phyloP scores from a whole-genome alignment of 768 basidiomycete genomes.

The Agrocybe pediades region DNA sequence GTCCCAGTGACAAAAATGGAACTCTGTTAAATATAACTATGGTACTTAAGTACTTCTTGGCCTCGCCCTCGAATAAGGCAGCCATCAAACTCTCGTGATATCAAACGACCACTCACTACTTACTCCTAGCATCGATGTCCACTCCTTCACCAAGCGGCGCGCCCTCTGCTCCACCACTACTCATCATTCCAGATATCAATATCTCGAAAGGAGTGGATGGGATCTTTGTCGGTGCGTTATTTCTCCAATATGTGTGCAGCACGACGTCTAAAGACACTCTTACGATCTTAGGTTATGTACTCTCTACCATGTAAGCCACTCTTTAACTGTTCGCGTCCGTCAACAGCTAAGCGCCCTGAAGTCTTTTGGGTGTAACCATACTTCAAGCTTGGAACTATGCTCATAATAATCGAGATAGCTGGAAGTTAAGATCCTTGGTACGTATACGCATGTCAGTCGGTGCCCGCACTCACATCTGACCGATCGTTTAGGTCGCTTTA shows the following conservation, averaged over 20 bases:
- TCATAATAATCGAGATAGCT: background rate
- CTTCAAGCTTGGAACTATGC: conserved; percentile 6
- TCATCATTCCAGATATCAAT: background rate
- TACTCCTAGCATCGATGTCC: background rate
- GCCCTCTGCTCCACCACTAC: background rate
- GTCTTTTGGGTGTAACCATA: conserved; percentile 1
- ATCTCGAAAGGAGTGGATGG: conserved; percentile 3
- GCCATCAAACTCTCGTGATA: no score
- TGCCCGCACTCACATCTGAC: no score
- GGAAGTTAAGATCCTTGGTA: conserved; percentile 2
- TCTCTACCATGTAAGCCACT: background rate
- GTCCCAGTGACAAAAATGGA: no score
- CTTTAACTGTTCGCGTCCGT: background rate
- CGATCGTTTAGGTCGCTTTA: background rate
- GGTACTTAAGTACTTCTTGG: no score
- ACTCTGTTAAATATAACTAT: no score
- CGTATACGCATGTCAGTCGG: background rate
- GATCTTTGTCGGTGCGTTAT: background rate
- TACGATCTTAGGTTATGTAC: background rate
- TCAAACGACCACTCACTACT: background rate
- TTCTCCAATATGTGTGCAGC: background rate
- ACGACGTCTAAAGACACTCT: background rate
- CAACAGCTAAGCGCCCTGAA: background rate
- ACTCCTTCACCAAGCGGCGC: background rate
- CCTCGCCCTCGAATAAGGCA: no score